Evolutionary conservation across 768 basidiomycete genomes (phyloP).

Genomic region (Pholiota conissans): DNA sequence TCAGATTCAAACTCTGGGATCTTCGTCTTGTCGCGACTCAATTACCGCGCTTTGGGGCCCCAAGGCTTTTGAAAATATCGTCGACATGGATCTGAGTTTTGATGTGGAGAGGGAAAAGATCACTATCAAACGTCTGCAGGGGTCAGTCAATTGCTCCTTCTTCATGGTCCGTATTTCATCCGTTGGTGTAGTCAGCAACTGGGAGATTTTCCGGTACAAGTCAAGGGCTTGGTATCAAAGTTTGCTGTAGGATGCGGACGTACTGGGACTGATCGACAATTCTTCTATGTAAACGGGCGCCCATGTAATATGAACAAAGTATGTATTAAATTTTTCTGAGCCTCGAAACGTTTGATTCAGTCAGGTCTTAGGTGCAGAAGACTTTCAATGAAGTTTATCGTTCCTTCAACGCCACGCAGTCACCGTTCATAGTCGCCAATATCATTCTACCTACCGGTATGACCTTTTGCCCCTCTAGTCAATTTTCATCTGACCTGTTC

Average conservation of each 20-base stretch:
- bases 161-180: background rate
- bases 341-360: background rate
- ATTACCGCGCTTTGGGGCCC: slow-evolving; percentile 83
- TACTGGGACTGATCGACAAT: slow-evolving; percentile 82
- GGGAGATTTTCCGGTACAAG: slow-evolving; percentile 43
- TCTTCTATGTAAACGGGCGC: slow-evolving; percentile 89
- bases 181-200: slow-evolving; percentile 15
- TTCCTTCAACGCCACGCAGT: slow-evolving; percentile 69
- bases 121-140: slow-evolving; percentile 37
- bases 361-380: slow-evolving; percentile 67
- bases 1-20: slow-evolving; percentile 75
- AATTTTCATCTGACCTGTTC: background rate
- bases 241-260: slow-evolving; percentile 77
- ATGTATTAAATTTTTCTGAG: background rate
- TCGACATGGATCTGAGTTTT: slow-evolving; percentile 72
- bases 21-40: slow-evolving; percentile 58
- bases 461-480: slow-evolving; percentile 20
- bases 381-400: slow-evolving; percentile 92
- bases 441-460: slow-evolving; percentile 78
- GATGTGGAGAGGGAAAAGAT: slow-evolving; percentile 66
- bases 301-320: slow-evolving; percentile 84
- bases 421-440: slow-evolving; percentile 83
- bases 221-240: slow-evolving; percentile 83
- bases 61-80: slow-evolving; percentile 72
- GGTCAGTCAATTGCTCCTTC: slow-evolving; percentile 15